phyloP scores from a whole-genome alignment of 352 stramenopile genomes.

The Thalassiosira livingstoniorum region DNA sequence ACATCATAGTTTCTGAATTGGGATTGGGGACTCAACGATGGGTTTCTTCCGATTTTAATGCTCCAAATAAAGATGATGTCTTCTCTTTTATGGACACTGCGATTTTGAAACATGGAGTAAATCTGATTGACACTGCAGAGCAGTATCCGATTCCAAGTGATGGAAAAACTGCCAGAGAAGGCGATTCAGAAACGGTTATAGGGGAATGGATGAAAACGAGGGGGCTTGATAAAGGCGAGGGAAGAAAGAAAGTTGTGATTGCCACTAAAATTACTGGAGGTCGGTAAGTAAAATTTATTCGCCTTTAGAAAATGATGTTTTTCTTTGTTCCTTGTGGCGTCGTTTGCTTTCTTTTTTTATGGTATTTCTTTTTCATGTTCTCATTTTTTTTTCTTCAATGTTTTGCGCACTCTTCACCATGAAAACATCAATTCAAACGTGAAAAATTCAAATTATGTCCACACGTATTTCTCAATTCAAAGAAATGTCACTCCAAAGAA shows the following conservation, averaged over 20 bases:
- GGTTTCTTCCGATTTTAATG: constrained; percentile 85
- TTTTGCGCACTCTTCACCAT: too few species aligned
- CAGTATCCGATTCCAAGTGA: constrained; percentile 86
- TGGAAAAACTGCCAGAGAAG: constrained; percentile 67
- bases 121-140: constrained; percentile 85
- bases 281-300: constrained; percentile 16
- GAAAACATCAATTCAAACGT: too few species aligned
- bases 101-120: constrained; percentile 83
- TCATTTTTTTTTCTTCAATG: too few species aligned
- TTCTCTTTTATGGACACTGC: constrained; percentile 85
- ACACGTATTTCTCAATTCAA: constrained; percentile 75
- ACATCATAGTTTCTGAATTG: constrained; percentile 85
- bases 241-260: constrained; percentile 82
- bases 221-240: constrained; percentile 62
- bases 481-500: constrained; percentile 80
- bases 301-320: too few species aligned
- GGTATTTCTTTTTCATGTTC: too few species aligned
- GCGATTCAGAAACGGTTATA: constrained; percentile 81
- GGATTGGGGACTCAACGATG: constrained; percentile 86
- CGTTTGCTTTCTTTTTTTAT: too few species aligned
- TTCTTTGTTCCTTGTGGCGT: too few species aligned
- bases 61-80: constrained; percentile 77
- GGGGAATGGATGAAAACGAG: constrained; percentile 82
- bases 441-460: too few species aligned
- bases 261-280: constrained; percentile 87